phyloP scores from a whole-genome alignment of 805 yeast genomes.

The Saccharomycopsis sp. region DNA sequence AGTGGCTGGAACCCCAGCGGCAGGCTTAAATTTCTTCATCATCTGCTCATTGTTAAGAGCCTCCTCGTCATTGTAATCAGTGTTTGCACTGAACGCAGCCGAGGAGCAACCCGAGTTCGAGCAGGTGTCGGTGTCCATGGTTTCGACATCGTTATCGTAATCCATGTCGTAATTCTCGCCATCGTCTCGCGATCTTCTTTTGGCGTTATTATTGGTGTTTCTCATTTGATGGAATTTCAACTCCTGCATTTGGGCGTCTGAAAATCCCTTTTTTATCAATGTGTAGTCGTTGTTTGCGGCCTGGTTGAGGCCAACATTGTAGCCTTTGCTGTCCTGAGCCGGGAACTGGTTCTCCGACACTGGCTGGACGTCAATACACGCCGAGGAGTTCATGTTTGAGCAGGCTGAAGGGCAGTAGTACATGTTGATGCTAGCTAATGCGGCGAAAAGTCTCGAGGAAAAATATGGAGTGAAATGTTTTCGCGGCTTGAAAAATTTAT shows the following conservation, averaged over 20 bases:
- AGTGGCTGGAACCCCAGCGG: background rate
- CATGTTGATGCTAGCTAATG: conserved; percentile 10
- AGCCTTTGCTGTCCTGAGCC: conserved; percentile 1
- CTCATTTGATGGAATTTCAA: background rate
- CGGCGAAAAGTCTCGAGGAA: background rate
- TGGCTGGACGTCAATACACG: conserved; percentile 11
- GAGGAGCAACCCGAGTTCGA: conserved; percentile 1
- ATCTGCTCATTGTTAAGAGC: background rate
- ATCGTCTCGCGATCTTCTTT: conserved; percentile 1
- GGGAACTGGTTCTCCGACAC: conserved; percentile 9
- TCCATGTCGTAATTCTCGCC: background rate
- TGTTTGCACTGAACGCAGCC: background rate
- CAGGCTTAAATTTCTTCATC: background rate
- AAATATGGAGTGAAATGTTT: no score
- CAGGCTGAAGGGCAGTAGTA: conserved; percentile 20
- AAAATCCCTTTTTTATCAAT: background rate
- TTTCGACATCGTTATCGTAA: background rate
- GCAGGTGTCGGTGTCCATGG: background rate
- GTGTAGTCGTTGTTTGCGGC: background rate
- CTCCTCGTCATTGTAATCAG: background rate
- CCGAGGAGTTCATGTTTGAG: conserved; percentile 17
- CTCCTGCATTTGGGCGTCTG: background rate
- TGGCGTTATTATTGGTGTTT: conserved; percentile 1
- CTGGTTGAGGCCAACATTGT: background rate
- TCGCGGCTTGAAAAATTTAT: background rate